Conservation (phyloP, 1,284 basidiomycete species). For the Ustilago loliicola region DNA sequence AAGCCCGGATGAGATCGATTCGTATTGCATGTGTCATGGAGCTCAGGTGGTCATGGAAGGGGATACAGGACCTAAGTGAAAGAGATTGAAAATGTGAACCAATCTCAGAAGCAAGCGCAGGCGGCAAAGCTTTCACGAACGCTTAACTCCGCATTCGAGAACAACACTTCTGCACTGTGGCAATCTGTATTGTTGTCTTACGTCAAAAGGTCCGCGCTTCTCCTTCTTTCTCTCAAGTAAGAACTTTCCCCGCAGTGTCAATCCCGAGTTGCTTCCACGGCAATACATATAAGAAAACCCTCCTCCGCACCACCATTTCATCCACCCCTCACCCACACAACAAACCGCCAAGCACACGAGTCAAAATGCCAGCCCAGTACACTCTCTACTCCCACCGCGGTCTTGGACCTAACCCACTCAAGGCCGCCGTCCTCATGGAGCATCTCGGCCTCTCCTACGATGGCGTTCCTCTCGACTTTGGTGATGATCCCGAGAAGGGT, state of each 20-base stretch:
- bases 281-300: neutral
- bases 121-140: neutral
- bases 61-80: too few species aligned
- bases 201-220: neutral
- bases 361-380: slow-evolving; percentile 51
- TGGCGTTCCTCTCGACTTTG: slow-evolving; percentile 54
- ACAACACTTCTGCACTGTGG: neutral
- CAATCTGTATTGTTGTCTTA: neutral
- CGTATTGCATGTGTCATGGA: too few species aligned
- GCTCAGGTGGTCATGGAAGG: too few species aligned
- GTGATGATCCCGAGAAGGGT: slow-evolving; percentile 59
- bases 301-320: neutral
- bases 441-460: slow-evolving; percentile 61
- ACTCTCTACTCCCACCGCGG: slow-evolving; percentile 63
- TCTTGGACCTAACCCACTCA: slow-evolving; percentile 63
- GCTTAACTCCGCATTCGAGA: slow-evolving; percentile 3
- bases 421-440: slow-evolving; percentile 62
- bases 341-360: neutral
- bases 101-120: too few species aligned
- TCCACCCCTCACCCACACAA: neutral
- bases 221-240: neutral
- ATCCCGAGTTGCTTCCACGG: neutral
- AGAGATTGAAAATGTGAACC: too few species aligned
- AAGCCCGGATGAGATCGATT: too few species aligned
- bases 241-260: neutral